phyloP scores from a whole-genome alignment of 768 basidiomycete genomes.

The Kwoniella dendrophila region DNA sequence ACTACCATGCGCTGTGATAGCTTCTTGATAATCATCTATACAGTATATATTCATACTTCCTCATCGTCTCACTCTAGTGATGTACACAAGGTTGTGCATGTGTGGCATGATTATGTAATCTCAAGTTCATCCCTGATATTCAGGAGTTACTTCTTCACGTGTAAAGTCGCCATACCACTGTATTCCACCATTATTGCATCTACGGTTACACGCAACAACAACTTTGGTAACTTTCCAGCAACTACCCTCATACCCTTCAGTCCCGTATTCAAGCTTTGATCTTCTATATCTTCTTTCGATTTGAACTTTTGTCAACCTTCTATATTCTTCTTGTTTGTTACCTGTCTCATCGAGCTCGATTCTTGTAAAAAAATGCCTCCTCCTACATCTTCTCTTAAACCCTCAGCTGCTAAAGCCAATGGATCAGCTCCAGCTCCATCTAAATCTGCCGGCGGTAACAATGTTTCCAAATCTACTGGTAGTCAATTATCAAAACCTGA shows the following conservation, averaged over 20 bases:
- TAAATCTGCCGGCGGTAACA: constrained; percentile 30
- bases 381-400: constrained; percentile 52
- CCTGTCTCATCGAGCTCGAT: background rate
- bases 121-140: too few species aligned
- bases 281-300: background rate
- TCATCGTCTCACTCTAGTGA: too few species aligned
- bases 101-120: too few species aligned
- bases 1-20: too few species aligned
- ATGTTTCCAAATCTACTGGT: constrained; percentile 40
- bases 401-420: constrained; percentile 33
- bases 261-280: background rate
- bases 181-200: background rate
- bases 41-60: too few species aligned
- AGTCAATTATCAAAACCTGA: constrained; percentile 66
- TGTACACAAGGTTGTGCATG: too few species aligned
- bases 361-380: constrained; percentile 42
- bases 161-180: background rate
- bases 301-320: background rate
- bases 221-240: background rate
- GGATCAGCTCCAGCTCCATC: constrained; percentile 24
- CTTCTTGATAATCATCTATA: too few species aligned
- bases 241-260: background rate
- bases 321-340: background rate
- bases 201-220: too few species aligned
- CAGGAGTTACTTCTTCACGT: constrained; percentile 5